Percentiles rank a stretch among this genome's conserved stretches.
Evolutionary conservation across 129 eudicot species (phyloP).

Genomic region (Flaveria bidentis): DNA sequence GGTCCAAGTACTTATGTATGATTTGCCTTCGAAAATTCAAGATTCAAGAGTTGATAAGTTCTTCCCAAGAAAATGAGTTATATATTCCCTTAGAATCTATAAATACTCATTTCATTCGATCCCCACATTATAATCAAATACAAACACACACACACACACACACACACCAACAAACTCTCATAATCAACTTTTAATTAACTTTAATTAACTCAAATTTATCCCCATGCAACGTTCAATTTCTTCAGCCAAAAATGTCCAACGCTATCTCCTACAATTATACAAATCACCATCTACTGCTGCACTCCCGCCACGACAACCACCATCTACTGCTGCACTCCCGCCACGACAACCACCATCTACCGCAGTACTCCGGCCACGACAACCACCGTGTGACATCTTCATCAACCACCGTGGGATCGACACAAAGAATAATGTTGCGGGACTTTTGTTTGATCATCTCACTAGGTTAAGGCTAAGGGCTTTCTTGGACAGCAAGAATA

Average conservation of each 20-base stretch:
- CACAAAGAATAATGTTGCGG: slow-evolving; percentile 70
- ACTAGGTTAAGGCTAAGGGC: slow-evolving; percentile 45
- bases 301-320: slow-evolving; percentile 13
- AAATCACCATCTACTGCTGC: slow-evolving; percentile 18
- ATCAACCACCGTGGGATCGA: slow-evolving; percentile 86
- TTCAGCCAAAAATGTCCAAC: slow-evolving; percentile 32
- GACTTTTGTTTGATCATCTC: slow-evolving; percentile 58
- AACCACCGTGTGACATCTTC: slow-evolving; percentile 64
- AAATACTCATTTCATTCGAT: slow-evolving; percentile 22
- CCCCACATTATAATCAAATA: slow-evolving; percentile 8
- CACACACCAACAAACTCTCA: slow-evolving; percentile 8
- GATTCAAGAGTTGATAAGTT: slow-evolving; percentile 24
- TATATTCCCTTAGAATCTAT: slow-evolving; percentile 19
- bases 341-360: slow-evolving; percentile 16
- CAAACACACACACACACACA: neutral
- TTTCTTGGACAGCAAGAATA: slow-evolving; percentile 76
- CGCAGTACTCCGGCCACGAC: slow-evolving; percentile 9
- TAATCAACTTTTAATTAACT: neutral
- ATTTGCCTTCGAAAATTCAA: slow-evolving; percentile 42
- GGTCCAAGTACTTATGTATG: slow-evolving; percentile 27
- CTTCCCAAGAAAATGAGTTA: neutral
- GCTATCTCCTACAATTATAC: slow-evolving; percentile 36
- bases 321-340: slow-evolving; percentile 4
- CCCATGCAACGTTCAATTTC: slow-evolving; percentile 70
- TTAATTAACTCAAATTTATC: neutral